These are phyloP conservation scores for Colletotrichum higginsianum DNA, from an alignment of 2,329 filamentous ascomycete genomes.

Conservation along the genomic window DNA sequence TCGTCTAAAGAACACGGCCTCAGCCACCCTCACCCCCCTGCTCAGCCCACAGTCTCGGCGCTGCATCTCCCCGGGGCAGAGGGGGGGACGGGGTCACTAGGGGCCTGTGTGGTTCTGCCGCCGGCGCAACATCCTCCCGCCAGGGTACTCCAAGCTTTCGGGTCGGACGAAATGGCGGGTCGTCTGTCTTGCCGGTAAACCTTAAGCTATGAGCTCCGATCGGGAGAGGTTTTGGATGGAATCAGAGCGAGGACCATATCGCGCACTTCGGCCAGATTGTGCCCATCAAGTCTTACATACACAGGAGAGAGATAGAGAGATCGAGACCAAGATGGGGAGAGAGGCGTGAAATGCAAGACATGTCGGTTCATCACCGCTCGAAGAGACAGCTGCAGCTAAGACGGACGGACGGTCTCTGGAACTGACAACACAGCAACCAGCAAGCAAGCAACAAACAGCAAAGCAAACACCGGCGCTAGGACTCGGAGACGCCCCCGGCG, in stretches of 20 bases:
- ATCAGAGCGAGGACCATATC: not conserved
- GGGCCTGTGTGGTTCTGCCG: slow-evolving; percentile 5
- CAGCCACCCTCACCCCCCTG: not conserved
- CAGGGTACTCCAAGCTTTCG: slow-evolving; percentile 18
- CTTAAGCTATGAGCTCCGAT: not conserved
- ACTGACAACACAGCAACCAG: too few species aligned
- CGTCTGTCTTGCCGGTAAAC: slow-evolving; percentile 28
- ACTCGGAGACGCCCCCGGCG: slow-evolving; percentile 14
- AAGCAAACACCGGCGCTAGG: slow-evolving; percentile 28
- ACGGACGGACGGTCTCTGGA: too few species aligned
- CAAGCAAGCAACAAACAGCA: not conserved
- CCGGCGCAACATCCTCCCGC: slow-evolving; percentile 41
- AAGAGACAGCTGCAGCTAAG: too few species aligned
- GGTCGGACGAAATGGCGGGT: slow-evolving; percentile 39
- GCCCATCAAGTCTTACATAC: too few species aligned
- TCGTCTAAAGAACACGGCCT: slow-evolving; percentile 14
- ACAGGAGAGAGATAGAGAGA: too few species aligned
- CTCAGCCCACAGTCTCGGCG: slow-evolving; percentile 19
- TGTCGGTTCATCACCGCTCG: too few species aligned
- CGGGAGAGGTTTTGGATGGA: not conserved
- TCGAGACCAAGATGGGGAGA: too few species aligned
- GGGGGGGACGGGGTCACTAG: too few species aligned
- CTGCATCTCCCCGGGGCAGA: slow-evolving; percentile 29
- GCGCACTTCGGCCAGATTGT: not conserved
- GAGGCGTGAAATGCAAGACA: too few species aligned